Percentiles rank a stretch among this genome's conserved stretches.
These are phyloP conservation scores for Borovskyia barvae DNA, from an alignment of 208 protist species.

Conservation along the genomic window DNA sequence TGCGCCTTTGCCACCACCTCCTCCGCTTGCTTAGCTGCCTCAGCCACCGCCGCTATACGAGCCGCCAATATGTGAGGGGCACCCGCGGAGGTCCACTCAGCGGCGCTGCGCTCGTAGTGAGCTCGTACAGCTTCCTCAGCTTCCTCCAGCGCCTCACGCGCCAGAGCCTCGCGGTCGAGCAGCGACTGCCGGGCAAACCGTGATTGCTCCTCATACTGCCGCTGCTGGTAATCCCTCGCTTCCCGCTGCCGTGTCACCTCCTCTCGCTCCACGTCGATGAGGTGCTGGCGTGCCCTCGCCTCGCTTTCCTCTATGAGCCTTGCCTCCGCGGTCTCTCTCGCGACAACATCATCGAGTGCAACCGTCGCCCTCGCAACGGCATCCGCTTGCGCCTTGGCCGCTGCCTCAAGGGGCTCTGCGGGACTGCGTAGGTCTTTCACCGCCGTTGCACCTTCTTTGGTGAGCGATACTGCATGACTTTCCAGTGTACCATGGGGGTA, in stretches of 20 bases:
- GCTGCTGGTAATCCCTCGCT: not conserved
- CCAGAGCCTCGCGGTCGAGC: constrained; percentile 14
- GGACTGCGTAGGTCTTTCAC: too few relatives aligned
- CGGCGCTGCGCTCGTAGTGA: constrained; percentile 19
- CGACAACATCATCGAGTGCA: not conserved
- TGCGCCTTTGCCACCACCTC: not conserved
- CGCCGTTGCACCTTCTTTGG: too few relatives aligned
- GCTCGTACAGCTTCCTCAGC: constrained; percentile 17
- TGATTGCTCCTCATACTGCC: constrained; percentile 8
- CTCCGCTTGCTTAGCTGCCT: not conserved
- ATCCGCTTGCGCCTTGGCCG: not conserved
- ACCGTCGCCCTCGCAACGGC: not conserved
- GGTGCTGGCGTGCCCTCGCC: constrained; percentile 5
- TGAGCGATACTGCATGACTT: too few relatives aligned
- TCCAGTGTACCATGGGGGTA: too few relatives aligned
- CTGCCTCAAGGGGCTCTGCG: too few relatives aligned
- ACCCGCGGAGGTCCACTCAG: constrained; percentile 8
- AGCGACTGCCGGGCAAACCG: constrained; percentile 7
- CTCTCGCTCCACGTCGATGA: not conserved
- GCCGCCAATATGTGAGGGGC: too few relatives aligned
- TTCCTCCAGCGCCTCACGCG: constrained; percentile 21
- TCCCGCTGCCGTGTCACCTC: constrained; percentile 6
- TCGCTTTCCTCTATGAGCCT: not conserved
- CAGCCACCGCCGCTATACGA: not conserved
- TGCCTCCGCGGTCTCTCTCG: not conserved